A percentile compares a stretch with the other conserved stretches of the same genome.
Conservation (phyloP, 305 asterid genomes). For the Solanum hybrid region DNA sequence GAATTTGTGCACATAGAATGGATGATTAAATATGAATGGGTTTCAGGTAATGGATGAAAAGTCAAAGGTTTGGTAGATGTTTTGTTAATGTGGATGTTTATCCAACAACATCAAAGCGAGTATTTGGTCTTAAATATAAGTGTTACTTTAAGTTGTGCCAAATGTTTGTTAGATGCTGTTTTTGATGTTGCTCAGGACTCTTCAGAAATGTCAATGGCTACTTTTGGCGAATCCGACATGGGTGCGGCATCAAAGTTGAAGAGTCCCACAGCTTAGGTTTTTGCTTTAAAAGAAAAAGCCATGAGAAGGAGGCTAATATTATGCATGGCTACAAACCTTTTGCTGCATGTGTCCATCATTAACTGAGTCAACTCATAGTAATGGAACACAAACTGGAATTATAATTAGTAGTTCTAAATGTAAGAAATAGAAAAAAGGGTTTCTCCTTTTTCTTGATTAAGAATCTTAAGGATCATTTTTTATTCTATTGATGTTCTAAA, state of each 20-base stretch:
- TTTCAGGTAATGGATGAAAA: not conserved
- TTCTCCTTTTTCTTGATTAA: not conserved
- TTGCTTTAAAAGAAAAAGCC: not conserved
- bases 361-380: not conserved
- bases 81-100: not conserved
- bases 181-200: not conserved
- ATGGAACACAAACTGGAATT: not conserved
- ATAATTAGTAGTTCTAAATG: not conserved
- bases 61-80: not conserved
- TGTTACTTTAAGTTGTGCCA: not conserved
- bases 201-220: not conserved
- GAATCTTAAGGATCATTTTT: not conserved
- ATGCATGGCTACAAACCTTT: not conserved
- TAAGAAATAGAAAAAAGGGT: not conserved
- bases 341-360: not conserved
- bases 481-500: not conserved
- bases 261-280: not conserved
- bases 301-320: not conserved
- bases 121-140: not conserved
- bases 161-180: not conserved
- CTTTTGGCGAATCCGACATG: not conserved
- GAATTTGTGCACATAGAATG: not conserved
- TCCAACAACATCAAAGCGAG: not conserved
- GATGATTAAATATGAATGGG: not conserved
- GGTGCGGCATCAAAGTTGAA: not conserved